Percentiles rank a stretch among this genome's conserved stretches.
These are phyloP conservation scores for Protea cynaroides DNA, from an alignment of 164 flowering plant species.

Conservation along the genomic window DNA sequence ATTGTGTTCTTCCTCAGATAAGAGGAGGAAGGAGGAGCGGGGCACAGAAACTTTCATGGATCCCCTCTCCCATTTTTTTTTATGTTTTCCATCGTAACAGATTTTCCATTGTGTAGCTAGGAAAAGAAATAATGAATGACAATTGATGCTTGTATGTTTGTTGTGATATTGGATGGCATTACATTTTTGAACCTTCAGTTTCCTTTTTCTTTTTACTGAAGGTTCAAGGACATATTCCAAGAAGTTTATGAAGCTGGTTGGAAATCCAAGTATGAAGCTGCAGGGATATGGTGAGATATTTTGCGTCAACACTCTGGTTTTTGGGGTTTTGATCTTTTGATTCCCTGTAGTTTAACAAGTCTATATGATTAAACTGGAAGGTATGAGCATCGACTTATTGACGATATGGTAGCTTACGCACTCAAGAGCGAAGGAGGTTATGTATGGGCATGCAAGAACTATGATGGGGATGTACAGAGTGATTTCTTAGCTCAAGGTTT, in stretches of 20 bases:
- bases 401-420: constrained; percentile 98
- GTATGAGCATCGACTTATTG: constrained; percentile 97
- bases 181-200: neutral
- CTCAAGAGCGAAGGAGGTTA: constrained; percentile 95
- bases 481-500: constrained; percentile 97
- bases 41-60: no score
- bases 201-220: constrained; percentile 14
- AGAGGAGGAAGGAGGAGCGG: no score
- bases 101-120: neutral
- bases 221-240: constrained; percentile 85
- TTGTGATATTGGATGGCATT: neutral
- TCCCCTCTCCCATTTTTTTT: neutral
- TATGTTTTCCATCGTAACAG: neutral
- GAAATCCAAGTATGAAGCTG: constrained; percentile 77
- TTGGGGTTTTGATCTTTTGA: neutral
- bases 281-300: constrained; percentile 69
- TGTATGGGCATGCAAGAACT: constrained; percentile 98
- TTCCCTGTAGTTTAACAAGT: neutral
- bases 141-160: no score
- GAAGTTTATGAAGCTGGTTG: constrained; percentile 71
- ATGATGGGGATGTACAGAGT: constrained; percentile 98
- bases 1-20: neutral
- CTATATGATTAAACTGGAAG: constrained; percentile 26
- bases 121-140: no score
- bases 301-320: neutral